Evolutionary conservation across 2,329 filamentous ascomycete genomes (phyloP), one percentile per base, ranked within the genome.

Genomic region (Cladosporium sp.): DNA sequence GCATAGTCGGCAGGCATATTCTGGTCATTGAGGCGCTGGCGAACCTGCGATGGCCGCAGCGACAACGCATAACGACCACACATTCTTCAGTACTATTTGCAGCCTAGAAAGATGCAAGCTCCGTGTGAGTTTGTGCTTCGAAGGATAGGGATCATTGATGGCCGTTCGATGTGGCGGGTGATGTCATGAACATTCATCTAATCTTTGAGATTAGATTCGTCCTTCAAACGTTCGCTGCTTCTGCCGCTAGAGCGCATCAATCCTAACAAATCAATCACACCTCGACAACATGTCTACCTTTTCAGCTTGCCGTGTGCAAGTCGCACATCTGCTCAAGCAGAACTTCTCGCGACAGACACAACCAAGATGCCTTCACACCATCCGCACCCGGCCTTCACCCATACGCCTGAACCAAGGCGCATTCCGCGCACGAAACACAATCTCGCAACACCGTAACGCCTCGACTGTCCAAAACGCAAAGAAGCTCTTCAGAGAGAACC

Each of bases 1-100:
- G 83, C 84, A 57, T 91, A 84, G 13, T 67, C 66, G 2, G 90
- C 84, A 2, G 80, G 82, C 83, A 96, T 89, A 60, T 87, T 80
- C 65, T 91, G 82, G 35, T 91, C 80, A 66, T 89, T 81, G 6
- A 97, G 78, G 70, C 88, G 85, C 56, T 80, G 82, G 53, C 88
- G 87, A 58, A 96, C 81, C 70, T 91, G 87, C 22, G 86, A 87
- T 35, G 90, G 87, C 61, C 90, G 83, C 56, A 72, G 64, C 19
- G 60, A 63, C 61, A 89, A 70, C 20, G 80, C 83, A 69, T 89
- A 89, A 59, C 86, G 78, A 17, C 86, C 86, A 70, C 86, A 89
- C 86, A 89, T 89, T 9, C n/a, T n/a, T n/a, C n/a, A n/a, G n/a
- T n/a, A n/a, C n/a, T n/a, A n/a, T n/a, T n/a, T n/a, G n/a, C n/a